Conservation (phyloP, 2,329 filamentous ascomycete genomes). For the Cladobotryum mycophilum region DNA sequence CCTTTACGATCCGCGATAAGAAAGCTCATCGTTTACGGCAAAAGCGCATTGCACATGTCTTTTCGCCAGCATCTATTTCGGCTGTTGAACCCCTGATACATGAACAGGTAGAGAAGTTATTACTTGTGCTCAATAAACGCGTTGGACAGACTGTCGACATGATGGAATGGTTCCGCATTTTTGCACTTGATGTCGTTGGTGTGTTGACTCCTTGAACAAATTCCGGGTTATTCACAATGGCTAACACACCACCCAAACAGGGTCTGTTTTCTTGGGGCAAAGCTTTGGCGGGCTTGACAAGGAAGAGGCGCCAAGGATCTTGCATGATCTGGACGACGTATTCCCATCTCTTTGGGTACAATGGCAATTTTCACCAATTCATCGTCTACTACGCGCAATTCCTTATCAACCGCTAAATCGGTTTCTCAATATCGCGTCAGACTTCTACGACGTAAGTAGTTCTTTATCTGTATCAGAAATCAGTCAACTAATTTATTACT, state of each 20-base stretch:
- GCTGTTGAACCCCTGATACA: background rate
- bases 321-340: constrained; percentile 3
- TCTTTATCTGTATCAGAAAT: too few species aligned
- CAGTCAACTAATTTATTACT: too few species aligned
- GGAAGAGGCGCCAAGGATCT: background rate
- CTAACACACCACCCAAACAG: too few species aligned
- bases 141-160: background rate
- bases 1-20: background rate
- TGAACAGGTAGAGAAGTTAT: background rate
- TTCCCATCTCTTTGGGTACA: constrained; percentile 1
- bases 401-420: too few species aligned
- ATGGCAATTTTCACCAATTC: background rate
- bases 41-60: background rate
- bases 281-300: constrained; percentile 2
- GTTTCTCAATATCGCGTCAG: too few species aligned
- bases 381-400: too few species aligned
- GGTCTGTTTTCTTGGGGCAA: too few species aligned
- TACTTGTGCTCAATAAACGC: background rate
- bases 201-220: background rate
- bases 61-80: background rate
- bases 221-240: too few species aligned
- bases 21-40: background rate
- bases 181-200: constrained; percentile 4
- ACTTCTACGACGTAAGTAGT: too few species aligned
- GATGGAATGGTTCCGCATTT: constrained; percentile 3